These are phyloP conservation scores for Fusarium chuoi DNA, from an alignment of 2,329 filamentous ascomycete species.

Conservation along the genomic window DNA sequence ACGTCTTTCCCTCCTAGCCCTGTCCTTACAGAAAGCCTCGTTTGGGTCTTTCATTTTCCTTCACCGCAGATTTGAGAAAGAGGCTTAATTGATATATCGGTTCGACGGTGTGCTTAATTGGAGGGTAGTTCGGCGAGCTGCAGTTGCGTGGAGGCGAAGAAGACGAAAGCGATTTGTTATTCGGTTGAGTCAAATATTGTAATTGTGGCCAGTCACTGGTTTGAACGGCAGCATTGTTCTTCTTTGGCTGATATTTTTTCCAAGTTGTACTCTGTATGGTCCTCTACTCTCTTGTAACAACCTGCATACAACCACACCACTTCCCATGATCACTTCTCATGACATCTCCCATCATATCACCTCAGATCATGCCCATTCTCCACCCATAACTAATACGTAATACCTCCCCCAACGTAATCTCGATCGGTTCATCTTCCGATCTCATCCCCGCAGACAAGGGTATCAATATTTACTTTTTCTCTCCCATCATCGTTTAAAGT, in stretches of 20 bases:
- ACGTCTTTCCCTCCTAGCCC: slow-evolving; percentile 6
- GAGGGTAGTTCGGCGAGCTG: slow-evolving; percentile 26
- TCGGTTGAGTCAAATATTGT: neutral
- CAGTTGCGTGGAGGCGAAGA: slow-evolving; percentile 10
- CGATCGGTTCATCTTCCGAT: neutral
- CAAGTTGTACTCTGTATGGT: neutral
- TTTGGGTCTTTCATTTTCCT: neutral
- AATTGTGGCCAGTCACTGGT: neutral
- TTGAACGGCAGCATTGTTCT: no score
- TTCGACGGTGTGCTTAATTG: slow-evolving; percentile 2
- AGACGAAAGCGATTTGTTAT: neutral
- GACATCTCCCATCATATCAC: neutral
- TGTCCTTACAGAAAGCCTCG: slow-evolving; percentile 1
- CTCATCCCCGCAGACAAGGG: slow-evolving; percentile 1
- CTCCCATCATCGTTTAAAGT: neutral
- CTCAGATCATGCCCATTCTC: neutral
- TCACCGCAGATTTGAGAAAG: slow-evolving; percentile 27
- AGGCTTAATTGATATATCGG: slow-evolving; percentile 21
- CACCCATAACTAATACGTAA: neutral
- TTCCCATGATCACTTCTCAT: neutral
- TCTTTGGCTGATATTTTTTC: neutral
- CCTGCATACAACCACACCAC: neutral
- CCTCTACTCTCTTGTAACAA: neutral
- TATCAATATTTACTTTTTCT: neutral
- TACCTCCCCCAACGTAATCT: neutral